Conservation (phyloP, 2,329 filamentous ascomycete genomes). For the Xylaria sp. region DNA sequence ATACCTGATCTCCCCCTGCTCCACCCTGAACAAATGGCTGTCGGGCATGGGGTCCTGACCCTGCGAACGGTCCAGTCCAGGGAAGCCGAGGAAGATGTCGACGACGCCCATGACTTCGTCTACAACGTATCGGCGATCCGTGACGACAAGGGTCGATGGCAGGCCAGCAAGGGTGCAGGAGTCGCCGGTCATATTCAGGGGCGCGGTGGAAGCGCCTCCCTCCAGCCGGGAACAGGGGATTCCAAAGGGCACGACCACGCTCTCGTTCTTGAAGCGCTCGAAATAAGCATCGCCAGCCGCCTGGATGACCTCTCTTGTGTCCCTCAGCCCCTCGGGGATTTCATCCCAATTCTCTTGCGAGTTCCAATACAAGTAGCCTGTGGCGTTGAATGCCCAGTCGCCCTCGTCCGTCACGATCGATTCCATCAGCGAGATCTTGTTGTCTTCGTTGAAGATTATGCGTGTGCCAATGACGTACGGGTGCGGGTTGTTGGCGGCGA, state of each 20-base stretch:
- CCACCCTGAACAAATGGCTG: conserved; percentile 35
- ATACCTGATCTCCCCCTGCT: conserved; percentile 36
- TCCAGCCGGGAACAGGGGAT: conserved; percentile 35
- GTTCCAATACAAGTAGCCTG: conserved; percentile 33
- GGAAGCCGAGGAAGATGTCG: conserved; percentile 35
- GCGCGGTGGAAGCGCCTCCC: conserved; percentile 33
- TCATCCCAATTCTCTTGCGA: conserved; percentile 36
- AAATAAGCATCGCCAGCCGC: conserved; percentile 37
- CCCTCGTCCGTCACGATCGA: conserved; percentile 37
- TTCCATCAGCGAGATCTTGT: conserved; percentile 33
- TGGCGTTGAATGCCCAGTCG: conserved; percentile 38
- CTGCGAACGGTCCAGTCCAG: conserved; percentile 30
- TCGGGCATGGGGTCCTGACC: conserved; percentile 31
- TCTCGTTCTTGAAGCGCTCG: conserved; percentile 33
- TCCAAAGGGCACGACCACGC: conserved; percentile 32
- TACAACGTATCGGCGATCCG: conserved; percentile 35
- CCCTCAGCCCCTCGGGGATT: conserved; percentile 33
- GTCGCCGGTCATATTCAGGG: conserved; percentile 30
- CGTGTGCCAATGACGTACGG: conserved; percentile 41
- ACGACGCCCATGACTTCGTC: conserved; percentile 36
- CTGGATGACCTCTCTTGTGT: conserved; percentile 33
- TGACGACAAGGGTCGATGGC: conserved; percentile 34
- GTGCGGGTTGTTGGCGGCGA: conserved; percentile 35
- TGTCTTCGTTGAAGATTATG: conserved; percentile 31
- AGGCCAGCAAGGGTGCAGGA: conserved; percentile 34